These are phyloP conservation scores for Coprinopsis marcescibilis DNA, from an alignment of 768 basidiomycete species.

Conservation along the genomic window DNA sequence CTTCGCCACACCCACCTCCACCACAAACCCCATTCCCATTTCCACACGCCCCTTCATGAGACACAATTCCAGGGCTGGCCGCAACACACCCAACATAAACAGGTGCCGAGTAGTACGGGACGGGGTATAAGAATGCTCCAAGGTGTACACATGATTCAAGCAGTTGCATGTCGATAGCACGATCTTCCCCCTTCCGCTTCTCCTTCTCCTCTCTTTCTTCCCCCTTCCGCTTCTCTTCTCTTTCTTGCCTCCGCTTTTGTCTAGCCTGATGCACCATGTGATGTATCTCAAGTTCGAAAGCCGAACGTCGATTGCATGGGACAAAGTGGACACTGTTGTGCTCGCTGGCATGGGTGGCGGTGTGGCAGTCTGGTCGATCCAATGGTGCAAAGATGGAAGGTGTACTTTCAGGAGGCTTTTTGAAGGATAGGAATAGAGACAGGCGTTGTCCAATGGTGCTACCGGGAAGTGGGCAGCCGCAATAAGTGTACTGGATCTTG, in stretches of 20 bases:
- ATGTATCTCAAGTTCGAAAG: background rate
- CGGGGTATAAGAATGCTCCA: constrained; percentile 1
- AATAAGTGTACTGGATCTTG: constrained; percentile 47
- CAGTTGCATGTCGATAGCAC: too few species aligned
- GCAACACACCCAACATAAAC: constrained; percentile 2
- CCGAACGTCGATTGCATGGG: background rate
- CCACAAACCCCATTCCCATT: constrained; percentile 3
- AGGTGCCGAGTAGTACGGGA: background rate
- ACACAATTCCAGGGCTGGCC: background rate
- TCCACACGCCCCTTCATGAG: constrained; percentile 7
- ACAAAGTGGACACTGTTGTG: constrained; percentile 4
- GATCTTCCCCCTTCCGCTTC: background rate
- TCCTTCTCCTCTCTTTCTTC: too few species aligned
- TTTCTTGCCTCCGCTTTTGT: background rate
- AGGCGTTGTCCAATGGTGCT: constrained; percentile 29
- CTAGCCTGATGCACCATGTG: background rate
- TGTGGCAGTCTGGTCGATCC: background rate
- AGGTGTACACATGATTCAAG: constrained; percentile 5
- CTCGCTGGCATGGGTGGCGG: constrained; percentile 8
- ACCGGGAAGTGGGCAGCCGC: constrained; percentile 52
- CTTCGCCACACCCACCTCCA: background rate
- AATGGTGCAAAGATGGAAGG: background rate
- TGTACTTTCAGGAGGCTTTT: background rate
- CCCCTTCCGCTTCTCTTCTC: constrained; percentile 1
- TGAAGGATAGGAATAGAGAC: background rate